phyloP scores from a whole-genome alignment of 2,329 filamentous ascomycete genomes.

The Epichloe aotearoae region DNA sequence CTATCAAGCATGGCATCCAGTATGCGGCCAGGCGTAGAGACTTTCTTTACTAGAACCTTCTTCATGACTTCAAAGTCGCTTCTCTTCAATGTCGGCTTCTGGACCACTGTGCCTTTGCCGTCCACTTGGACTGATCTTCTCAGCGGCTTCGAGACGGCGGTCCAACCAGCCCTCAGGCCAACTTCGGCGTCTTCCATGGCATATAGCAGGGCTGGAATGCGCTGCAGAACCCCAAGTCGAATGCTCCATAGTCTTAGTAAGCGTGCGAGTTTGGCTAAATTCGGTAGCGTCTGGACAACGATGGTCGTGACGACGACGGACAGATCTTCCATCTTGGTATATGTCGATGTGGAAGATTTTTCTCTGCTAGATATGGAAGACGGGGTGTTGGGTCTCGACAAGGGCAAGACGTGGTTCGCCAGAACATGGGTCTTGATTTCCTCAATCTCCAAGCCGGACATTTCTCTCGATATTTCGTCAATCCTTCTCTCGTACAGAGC shows the following conservation, averaged over 20 bases:
- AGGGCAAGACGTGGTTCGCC: conserved; percentile 59
- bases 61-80: conserved; percentile 46
- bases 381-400: conserved; percentile 25
- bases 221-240: conserved; percentile 60
- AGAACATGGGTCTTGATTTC: conserved; percentile 83
- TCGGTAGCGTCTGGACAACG: conserved; percentile 76
- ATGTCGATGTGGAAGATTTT: conserved; percentile 35
- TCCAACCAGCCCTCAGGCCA: conserved; percentile 54
- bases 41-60: conserved; percentile 50
- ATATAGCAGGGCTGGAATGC: conserved; percentile 54
- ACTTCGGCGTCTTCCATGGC: conserved; percentile 54
- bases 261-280: conserved; percentile 58
- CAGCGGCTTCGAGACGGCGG: conserved; percentile 33
- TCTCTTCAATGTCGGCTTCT: conserved; percentile 21
- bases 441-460: conserved; percentile 63
- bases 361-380: conserved; percentile 17
- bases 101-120: conserved; percentile 6
- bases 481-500: conserved; percentile 57
- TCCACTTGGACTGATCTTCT: conserved; percentile 10
- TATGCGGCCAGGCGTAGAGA: conserved; percentile 54
- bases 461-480: conserved; percentile 55
- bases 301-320: conserved; percentile 84
- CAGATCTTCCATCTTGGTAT: conserved; percentile 72
- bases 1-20: conserved; percentile 80
- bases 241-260: conserved; percentile 69